These are phyloP conservation scores for Echinochloa phyllopogon DNA, from an alignment of 176 grass and related monocot genomes.

Conservation along the genomic window DNA sequence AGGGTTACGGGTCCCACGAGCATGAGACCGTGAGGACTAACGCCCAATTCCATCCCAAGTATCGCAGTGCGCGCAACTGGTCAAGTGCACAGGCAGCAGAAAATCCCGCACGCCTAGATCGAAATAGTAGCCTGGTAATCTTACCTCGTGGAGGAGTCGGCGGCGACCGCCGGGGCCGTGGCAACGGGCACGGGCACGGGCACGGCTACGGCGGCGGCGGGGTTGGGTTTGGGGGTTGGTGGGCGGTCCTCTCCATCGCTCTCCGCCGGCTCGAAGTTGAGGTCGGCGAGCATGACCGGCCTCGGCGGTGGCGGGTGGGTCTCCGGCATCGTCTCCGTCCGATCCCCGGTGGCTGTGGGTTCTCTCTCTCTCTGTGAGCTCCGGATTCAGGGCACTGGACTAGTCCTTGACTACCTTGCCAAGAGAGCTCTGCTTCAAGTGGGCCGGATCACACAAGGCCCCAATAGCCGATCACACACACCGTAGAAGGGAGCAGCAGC, in stretches of 20 bases:
- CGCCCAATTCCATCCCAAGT: conserved; percentile 27
- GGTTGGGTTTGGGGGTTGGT: conserved; percentile 46
- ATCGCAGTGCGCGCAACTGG: not conserved
- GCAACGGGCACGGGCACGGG: not conserved
- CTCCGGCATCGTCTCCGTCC: conserved; percentile 41
- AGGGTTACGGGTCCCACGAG: not conserved
- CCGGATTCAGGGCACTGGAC: conserved; percentile 9
- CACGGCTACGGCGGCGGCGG: conserved; percentile 19
- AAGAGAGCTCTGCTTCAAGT: not conserved
- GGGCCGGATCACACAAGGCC: not conserved
- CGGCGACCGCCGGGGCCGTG: conserved; percentile 28
- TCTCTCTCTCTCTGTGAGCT: conserved; percentile 23
- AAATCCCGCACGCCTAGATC: conserved; percentile 21
- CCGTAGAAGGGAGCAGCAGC: no score
- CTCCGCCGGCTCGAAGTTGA: conserved; percentile 81
- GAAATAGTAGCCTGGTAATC: not conserved
- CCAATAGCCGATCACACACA: no score
- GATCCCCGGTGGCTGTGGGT: not conserved
- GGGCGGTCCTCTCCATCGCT: conserved; percentile 80
- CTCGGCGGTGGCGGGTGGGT: conserved; percentile 49
- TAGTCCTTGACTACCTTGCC: not conserved
- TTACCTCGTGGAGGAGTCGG: conserved; percentile 57
- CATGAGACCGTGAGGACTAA: not conserved
- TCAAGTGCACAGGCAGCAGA: not conserved
- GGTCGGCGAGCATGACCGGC: conserved; percentile 73